A percentile compares a stretch with the other conserved stretches of the same genome.
phyloP scores from a whole-genome alignment of 495 filamentous ascomycete genomes.

The Geopyxis carbonaria region DNA sequence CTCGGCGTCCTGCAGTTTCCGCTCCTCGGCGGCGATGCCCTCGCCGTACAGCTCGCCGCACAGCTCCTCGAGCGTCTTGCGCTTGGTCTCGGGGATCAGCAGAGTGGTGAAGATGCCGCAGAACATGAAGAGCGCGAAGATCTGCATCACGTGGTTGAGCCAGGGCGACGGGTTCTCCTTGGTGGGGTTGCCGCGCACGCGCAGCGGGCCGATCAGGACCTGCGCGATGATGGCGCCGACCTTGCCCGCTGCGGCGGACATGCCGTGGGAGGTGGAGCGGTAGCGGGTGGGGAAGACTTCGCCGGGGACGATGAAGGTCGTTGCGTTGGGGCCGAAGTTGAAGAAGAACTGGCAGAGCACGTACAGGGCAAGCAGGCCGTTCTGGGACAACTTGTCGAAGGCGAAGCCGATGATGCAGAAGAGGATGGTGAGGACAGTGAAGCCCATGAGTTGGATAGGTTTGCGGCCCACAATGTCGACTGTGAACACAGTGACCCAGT shows the following conservation, averaged over 20 bases:
- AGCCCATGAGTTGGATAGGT: conserved; percentile 62
- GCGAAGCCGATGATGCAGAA: conserved; percentile 61
- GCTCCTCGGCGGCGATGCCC: conserved; percentile 17
- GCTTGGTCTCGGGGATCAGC: conserved; percentile 61
- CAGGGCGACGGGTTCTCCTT: conserved; percentile 37
- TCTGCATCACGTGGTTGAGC: conserved; percentile 64
- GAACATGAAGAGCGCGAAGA: conserved; percentile 64
- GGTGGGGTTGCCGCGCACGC: conserved; percentile 28
- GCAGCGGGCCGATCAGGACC: conserved; percentile 34
- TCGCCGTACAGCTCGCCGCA: conserved; percentile 32
- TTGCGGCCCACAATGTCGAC: conserved; percentile 64
- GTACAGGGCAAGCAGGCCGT: conserved; percentile 51
- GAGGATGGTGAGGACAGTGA: conserved; percentile 54
- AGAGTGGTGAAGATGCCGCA: conserved; percentile 46
- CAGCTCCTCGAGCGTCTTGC: conserved; percentile 43
- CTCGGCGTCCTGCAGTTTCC: conserved; percentile 12
- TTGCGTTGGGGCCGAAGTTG: conserved; percentile 76
- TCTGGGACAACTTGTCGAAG: conserved; percentile 39
- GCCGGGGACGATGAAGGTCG: conserved; percentile 78
- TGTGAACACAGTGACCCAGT: conserved; percentile 54
- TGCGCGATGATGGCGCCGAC: conserved; percentile 54
- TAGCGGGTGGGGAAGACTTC: conserved; percentile 84
- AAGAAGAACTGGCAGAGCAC: conserved; percentile 76
- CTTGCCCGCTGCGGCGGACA: conserved; percentile 71
- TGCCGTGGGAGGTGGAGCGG: conserved; percentile 65